Percentiles rank a stretch among this genome's conserved stretches.
These are phyloP conservation scores for Dioszegia crocea DNA, from an alignment of 768 basidiomycete species.

Conservation along the genomic window DNA sequence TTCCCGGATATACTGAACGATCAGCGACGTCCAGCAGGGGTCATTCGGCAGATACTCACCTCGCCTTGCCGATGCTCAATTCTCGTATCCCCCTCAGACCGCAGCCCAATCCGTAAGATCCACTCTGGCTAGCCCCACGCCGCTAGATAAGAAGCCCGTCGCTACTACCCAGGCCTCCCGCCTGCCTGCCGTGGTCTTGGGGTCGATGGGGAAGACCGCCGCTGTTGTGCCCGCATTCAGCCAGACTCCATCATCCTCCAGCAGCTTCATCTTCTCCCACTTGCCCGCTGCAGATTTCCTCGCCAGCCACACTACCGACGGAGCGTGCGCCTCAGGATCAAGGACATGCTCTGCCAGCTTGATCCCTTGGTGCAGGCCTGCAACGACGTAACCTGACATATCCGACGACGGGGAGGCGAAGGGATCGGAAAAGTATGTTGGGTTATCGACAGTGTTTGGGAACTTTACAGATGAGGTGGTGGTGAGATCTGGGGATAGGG, in stretches of 20 bases:
- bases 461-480: constrained; percentile 8
- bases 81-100: too few species aligned
- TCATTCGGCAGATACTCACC: too few species aligned
- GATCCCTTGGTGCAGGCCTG: constrained; percentile 9
- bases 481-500: not conserved
- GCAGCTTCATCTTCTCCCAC: constrained; percentile 13
- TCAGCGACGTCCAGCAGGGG: too few species aligned
- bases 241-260: constrained; percentile 26
- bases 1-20: too few species aligned
- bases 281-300: not conserved
- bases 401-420: constrained; percentile 8
- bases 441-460: constrained; percentile 29
- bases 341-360: not conserved
- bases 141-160: constrained; percentile 12
- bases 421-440: constrained; percentile 20
- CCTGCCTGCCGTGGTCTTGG: not conserved
- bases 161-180: constrained; percentile 23
- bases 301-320: constrained; percentile 1
- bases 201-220: constrained; percentile 15
- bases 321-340: constrained; percentile 8
- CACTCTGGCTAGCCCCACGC: constrained; percentile 11
- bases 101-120: constrained; percentile 14
- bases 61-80: too few species aligned
- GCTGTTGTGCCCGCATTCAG: constrained; percentile 15
- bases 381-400: constrained; percentile 13